Evolutionary conservation across 1,284 basidiomycete species (phyloP), one percentile per base, ranked within the genome.

Genomic region (Mycosarcoma maydis): DNA sequence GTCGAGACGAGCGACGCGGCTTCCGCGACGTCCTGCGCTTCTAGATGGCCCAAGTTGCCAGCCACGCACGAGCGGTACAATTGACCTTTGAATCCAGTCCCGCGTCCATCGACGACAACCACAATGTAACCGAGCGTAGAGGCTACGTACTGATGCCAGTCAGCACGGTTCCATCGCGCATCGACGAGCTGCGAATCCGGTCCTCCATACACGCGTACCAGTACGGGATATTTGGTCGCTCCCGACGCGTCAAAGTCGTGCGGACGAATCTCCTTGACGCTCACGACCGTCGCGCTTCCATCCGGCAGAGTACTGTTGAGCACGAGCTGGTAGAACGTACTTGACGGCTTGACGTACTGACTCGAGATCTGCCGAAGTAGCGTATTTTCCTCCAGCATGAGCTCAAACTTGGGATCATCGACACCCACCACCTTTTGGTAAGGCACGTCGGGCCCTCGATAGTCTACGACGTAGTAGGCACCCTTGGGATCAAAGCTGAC

Each of bases 231-330:
- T 78, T 92, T 92, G 14, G 90, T 93, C 14, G 90, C 91, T 6
- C 95, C 95, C 9, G 90, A 89, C 69, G 91, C 88, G 77, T 98
- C 95, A 87, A 98, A 91, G 66, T 88, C 87, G 6, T 92, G 92
- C 16, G 95, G 95, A 14, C 92, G 87, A 68, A 95, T 87, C 84
- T 97, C 94, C 72, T 90, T 86, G 50, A 91, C 90, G 81, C 94
- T 95, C 46, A 95, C 85, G 76, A 91, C 91, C 90, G 73, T 19
- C 30, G 19, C 19, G 14, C 24, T 52, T 10, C 66, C 66, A 29
- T 62, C 59, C 2, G 41, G 29, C 26, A 56, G 33, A 4, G 70
- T 71, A 29, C 55, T 49, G 45, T 67, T 77, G 43, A 60, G 62
- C 23, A 32, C 39, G 10, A 77, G 50, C 33, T 58, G 65, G 73